Base-by-base conservation (phyloP, 1,284 basidiomycete species). In the Schizopora paradoxa region DNA sequence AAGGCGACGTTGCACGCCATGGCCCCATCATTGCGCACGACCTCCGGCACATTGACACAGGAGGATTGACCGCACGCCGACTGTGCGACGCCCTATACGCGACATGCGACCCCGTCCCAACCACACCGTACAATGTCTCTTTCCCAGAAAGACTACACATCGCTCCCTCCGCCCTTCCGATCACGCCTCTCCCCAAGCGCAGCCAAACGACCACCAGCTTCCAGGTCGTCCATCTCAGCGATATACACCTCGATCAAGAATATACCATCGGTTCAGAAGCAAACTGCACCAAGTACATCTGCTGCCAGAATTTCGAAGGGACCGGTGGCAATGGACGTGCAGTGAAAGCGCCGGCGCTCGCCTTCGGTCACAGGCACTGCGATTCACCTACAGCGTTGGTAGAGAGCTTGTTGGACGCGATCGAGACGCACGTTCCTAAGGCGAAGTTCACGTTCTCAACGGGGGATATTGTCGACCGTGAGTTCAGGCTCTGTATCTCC, bases 401-500 rank as follows among this genome's bases (percentile, higher is more conserved):
- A 5, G 66, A 73, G n/a, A 73, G 70, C 26, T 72, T 80, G 73
- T 58, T 80, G 1, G 59, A 60, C 6, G 70, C 69, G 13, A 66
- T 66, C 10, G 55, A 61, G 25, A 29, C 68, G 33, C 60, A 66
- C 38, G 61, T 58, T 8, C 60, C 66, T 16, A 61, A 67, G 36
- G 67, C 70, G 4, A 58, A 60, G 10, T 79, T 78, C 54, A 68
- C 73, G 3, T 71, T 81, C 35, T 80, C 79, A 49, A 82, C 77
- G 13, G 79, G 79, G 5, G 79, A 81, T 54, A 73, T 79, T 4
- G 68, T 79, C 6, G 77, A 79, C 65, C 74, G 77, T 74, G 46
- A 38, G 61, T 58, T 26, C 40, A n/a, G 16, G 3, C 6, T 6
- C 19, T 26, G 8, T 39, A 5, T 33, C 21, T 6, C 23, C 14